A percentile compares a stretch with the other conserved stretches of the same genome.
Evolutionary conservation across 2,329 filamentous ascomycete genomes (phyloP).

Genomic region (Paramyrothecium sp.): DNA sequence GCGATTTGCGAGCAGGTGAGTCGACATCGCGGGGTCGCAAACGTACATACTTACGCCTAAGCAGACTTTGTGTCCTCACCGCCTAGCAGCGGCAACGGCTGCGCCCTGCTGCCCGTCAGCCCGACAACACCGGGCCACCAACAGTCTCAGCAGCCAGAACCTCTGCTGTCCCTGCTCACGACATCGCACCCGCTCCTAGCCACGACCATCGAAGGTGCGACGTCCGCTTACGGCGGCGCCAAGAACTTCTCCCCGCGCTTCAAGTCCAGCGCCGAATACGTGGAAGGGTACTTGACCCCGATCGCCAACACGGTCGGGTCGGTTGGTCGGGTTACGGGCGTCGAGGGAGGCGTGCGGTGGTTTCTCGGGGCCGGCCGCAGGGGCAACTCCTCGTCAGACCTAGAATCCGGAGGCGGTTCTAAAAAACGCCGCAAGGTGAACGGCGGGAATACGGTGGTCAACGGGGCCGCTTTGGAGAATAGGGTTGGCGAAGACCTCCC

Average conservation of each 20-base stretch:
- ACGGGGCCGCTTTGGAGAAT: not conserved
- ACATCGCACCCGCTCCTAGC: constrained; percentile 85
- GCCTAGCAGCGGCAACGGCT: constrained; percentile 32
- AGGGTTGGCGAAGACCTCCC: not conserved
- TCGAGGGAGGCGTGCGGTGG: constrained; percentile 84
- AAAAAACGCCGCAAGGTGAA: constrained; percentile 61
- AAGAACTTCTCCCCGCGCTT: constrained; percentile 91
- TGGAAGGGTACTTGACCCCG: constrained; percentile 84
- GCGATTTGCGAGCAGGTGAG: constrained; percentile 70
- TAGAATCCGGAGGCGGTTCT: constrained; percentile 43
- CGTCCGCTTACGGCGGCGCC: constrained; percentile 80
- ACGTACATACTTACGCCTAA: constrained; percentile 6
- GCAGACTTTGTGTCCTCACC: constrained; percentile 68
- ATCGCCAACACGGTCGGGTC: constrained; percentile 84
- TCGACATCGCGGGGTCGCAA: constrained; percentile 8
- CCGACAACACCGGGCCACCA: constrained; percentile 21
- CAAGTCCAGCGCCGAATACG: constrained; percentile 84
- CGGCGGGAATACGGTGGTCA: constrained; percentile 30
- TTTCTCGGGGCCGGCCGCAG: constrained; percentile 66
- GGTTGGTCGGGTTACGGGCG: constrained; percentile 80
- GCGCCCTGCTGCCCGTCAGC: constrained; percentile 36
- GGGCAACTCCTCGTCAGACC: constrained; percentile 43
- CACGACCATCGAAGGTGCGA: constrained; percentile 78
- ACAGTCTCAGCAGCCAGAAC: constrained; percentile 62
- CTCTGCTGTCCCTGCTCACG: constrained; percentile 80